Evolutionary conservation across 1,284 basidiomycete genomes (phyloP), one percentile per base, ranked within the genome.

Genomic region (Boletus smithii): DNA sequence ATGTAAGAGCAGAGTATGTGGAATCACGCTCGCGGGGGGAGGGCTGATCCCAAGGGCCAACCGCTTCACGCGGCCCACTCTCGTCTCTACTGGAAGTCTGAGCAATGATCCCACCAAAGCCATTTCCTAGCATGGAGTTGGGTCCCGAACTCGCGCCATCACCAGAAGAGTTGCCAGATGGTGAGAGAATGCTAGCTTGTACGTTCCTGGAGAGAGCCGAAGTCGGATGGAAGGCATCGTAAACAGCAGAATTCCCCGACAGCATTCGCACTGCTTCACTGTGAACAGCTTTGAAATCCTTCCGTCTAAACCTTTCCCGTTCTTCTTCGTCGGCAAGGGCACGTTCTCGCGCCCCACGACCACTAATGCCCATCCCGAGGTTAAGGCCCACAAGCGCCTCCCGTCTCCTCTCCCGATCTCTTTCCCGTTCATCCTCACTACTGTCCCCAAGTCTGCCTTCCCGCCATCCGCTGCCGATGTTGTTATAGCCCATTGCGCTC

Each of bases 211-310:
- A 53, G 23, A 61, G 24, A 22, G 79, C 61, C 3, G 74, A 73
- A 2, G 85, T 76, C 1, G 83, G 81, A 62, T 88, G 83, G 69
- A 88, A 90, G 4, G 85, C 83, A 57, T 90, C 87, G 60, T 80
- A 89, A 4, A 83, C 76, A 34, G 69, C 70, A 34, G 72, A 51
- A 58, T 74, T 77, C 55, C 56, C 72, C 50, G 69, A 72, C 39
- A 73, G 59, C 46, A 77, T 63, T 29, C 73, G 69, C 51, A 69
- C 48, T 48, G 50, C 39, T 45, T 68, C 63, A 4, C 44, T 45
- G n/a, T 65, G 65, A 36, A 33, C 29, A 31, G 38, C 41, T 41
- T 65, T 69, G 35, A 62, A 51, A 16, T 83, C 80, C 60, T 75
- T 77, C 56, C 80, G 81, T 53, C 77, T 76, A 27, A 72, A 62